phyloP scores from a whole-genome alignment of 768 basidiomycete species.

The Suillus paluster region DNA sequence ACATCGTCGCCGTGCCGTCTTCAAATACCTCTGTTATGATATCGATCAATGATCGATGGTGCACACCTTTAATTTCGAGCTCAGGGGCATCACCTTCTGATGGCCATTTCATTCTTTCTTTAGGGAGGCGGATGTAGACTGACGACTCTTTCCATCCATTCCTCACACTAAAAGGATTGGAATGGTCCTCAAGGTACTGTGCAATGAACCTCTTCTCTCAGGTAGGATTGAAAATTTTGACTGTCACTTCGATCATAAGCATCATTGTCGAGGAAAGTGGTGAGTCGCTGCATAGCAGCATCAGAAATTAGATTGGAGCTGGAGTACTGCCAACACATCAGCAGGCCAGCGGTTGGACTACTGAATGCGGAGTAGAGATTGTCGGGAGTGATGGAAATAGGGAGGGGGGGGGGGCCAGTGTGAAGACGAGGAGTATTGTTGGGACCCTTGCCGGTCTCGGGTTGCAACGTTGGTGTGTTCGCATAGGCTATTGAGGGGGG shows the following conservation, averaged over 20 bases:
- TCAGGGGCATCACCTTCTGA: neutral
- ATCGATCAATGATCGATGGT: slow-evolving; percentile 7
- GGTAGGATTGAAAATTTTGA: slow-evolving; percentile 20
- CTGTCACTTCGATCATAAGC: slow-evolving; percentile 27
- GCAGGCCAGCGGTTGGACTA: slow-evolving; percentile 24
- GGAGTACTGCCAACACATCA: slow-evolving; percentile 39
- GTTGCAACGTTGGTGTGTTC: neutral
- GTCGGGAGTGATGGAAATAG: neutral
- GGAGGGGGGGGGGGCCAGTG: neutral
- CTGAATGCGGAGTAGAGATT: slow-evolving; percentile 20
- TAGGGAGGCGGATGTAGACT: slow-evolving; percentile 7
- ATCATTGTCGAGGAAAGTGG: slow-evolving; percentile 24
- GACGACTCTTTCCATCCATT: slow-evolving; percentile 12
- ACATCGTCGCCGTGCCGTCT: neutral
- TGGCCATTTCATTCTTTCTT: neutral
- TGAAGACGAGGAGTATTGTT: neutral
- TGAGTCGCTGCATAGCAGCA: slow-evolving; percentile 28
- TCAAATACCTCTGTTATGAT: slow-evolving; percentile 7
- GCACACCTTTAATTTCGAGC: neutral
- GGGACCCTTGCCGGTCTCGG: too few species aligned
- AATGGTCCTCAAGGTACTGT: neutral
- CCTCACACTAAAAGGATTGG: slow-evolving; percentile 5
- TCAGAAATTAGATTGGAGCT: slow-evolving; percentile 32
- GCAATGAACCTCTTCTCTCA: neutral
- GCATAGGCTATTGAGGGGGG: neutral